Percentiles rank a stretch among this genome's conserved stretches.
These are phyloP conservation scores for Zelonia costaricensis DNA, from an alignment of 208 protist genomes.

Conservation along the genomic window DNA sequence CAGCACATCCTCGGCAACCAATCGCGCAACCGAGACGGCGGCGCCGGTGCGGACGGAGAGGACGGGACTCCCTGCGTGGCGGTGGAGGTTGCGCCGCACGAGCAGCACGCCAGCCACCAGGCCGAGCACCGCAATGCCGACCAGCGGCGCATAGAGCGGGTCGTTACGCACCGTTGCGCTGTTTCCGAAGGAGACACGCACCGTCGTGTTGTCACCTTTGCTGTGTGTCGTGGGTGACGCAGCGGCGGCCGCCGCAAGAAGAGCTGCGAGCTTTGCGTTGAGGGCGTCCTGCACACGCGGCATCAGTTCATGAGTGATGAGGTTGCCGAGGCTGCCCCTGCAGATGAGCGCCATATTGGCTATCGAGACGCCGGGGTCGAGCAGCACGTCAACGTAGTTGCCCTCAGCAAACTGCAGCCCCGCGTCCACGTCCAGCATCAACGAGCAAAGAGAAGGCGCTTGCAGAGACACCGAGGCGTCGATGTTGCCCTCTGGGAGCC, in stretches of 20 bases:
- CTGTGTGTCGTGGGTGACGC: background rate
- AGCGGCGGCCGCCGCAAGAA: background rate
- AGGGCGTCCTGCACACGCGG: background rate
- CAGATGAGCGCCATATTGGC: background rate
- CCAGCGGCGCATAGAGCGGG: constrained; percentile 5
- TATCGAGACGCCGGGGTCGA: constrained; percentile 8
- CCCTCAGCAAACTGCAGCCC: constrained; percentile 4
- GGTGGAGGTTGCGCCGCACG: constrained; percentile 14
- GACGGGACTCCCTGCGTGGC: constrained; percentile 21
- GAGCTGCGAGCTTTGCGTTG: constrained; percentile 6
- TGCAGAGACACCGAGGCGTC: background rate
- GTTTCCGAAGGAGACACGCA: constrained; percentile 13
- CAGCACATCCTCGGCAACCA: constrained; percentile 49
- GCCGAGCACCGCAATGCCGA: background rate
- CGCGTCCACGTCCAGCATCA: background rate
- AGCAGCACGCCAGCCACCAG: constrained; percentile 1
- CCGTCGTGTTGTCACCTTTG: background rate
- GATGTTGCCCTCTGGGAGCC: constrained; percentile 1
- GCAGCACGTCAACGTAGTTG: constrained; percentile 20
- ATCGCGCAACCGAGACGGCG: constrained; percentile 20
- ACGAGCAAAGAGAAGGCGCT: background rate
- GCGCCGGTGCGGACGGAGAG: constrained; percentile 5
- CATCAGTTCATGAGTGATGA: background rate
- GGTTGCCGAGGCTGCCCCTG: background rate
- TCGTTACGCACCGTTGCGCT: background rate